phyloP scores from a whole-genome alignment of 768 basidiomycete species.

The Neoboletus brunneissimus region DNA sequence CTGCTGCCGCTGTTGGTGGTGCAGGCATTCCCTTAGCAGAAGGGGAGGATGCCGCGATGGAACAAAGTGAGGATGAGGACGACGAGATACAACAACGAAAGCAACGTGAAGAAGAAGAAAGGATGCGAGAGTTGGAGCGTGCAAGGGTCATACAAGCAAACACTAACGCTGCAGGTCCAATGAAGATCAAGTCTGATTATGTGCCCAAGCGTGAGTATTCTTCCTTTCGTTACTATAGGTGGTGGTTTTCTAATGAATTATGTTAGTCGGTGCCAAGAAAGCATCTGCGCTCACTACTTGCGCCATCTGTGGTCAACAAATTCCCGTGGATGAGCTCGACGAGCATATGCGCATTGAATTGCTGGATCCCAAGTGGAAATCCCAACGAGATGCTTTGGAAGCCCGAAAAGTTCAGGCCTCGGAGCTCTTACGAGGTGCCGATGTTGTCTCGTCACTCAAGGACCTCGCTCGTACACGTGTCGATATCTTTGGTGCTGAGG shows the following conservation, averaged over 20 bases:
- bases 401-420: slow-evolving; percentile 87
- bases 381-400: slow-evolving; percentile 86
- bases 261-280: slow-evolving; percentile 61
- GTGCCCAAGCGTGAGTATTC: slow-evolving; percentile 80
- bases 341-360: slow-evolving; percentile 99
- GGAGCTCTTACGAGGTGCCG: slow-evolving; percentile 85
- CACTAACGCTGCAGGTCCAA: slow-evolving; percentile 71
- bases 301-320: slow-evolving; percentile 92
- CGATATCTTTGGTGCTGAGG: slow-evolving; percentile 94
- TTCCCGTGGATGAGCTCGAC: slow-evolving; percentile 91
- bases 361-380: slow-evolving; percentile 97
- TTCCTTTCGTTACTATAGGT: background rate
- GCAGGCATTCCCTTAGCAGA: slow-evolving; percentile 46
- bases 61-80: slow-evolving; percentile 86
- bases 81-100: slow-evolving; percentile 57
- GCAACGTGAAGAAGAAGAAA: slow-evolving; percentile 67
- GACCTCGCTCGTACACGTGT: slow-evolving; percentile 94
- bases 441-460: slow-evolving; percentile 90
- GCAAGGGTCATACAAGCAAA: slow-evolving; percentile 80
- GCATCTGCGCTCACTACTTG: slow-evolving; percentile 78
- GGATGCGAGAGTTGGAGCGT: slow-evolving; percentile 66
- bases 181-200: slow-evolving; percentile 96
- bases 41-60: slow-evolving; percentile 61
- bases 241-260: slow-evolving; percentile 7
- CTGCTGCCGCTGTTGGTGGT: slow-evolving; percentile 72